Base-by-base conservation (phyloP, 129 eudicot genomes). In the Saposhnikovia divaricata region DNA sequence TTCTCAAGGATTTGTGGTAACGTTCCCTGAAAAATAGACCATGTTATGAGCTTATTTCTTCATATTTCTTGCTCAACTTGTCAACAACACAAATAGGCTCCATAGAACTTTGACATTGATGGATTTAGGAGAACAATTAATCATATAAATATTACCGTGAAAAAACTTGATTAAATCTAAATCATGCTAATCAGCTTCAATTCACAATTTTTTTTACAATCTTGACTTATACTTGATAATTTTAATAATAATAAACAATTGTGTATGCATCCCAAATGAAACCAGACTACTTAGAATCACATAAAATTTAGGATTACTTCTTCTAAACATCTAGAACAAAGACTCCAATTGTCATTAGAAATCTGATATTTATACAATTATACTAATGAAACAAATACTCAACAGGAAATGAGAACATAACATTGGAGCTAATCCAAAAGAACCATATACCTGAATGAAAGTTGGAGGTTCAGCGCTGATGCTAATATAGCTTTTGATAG, bases 1-100 rank as follows among this genome's bases (percentile, higher is more conserved):
- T 82, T 85, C 79, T 85, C 89, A 25, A 89, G 85, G 75, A 89
- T 87, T 78, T 89, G 86, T 46, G 91, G 91, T 68, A 89, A 77
- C 19, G 93, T 90, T 21, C 85, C 93, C 93, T 89, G 87, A 72
- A 69, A 25, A 65, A 42, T 14, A 77, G 43, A 51, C 18, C 83
- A 73, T 2, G 9, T 79, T 73, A 63, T 27, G 9, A 79, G 70
- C 28, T 46, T 28, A 45, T 69, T 45, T 31, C 11, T 23, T 42
- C 51, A 44, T 55, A 16, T 53, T 46, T 46, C 69, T 77, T 61
- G 42, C 80, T 31, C 51, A 19, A 77, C 46, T 63, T 16, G 14
- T n/a, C 72, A 63, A 51, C 19, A 39, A 23, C 34, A 10, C n/a
- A 13, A 21, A 37, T 14, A 14, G 71, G 61, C 61, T 39, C 15